Conservation (phyloP, 371 early-diverging fungal species). For the Coemansia sp. region DNA sequence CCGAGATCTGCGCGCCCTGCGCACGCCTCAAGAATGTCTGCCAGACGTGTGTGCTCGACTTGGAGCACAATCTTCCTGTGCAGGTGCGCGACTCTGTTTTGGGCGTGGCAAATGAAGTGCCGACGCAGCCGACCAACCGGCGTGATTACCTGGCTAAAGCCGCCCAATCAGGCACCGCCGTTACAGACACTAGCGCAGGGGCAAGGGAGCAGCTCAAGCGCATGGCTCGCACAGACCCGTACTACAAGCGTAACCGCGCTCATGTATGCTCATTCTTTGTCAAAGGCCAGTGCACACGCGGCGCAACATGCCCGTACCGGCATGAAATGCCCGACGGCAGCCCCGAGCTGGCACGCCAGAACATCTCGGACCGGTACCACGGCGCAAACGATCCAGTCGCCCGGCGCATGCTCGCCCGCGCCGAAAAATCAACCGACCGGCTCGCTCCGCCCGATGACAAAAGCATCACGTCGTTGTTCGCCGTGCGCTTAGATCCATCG, state of each 20-base stretch:
- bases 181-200: slow-evolving; percentile 65
- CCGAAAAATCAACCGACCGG: slow-evolving; percentile 41
- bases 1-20: slow-evolving; percentile 95
- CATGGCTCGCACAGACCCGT: slow-evolving; percentile 84
- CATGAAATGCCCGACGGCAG: slow-evolving; percentile 83
- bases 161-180: slow-evolving; percentile 55
- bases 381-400: slow-evolving; percentile 94
- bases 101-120: slow-evolving; percentile 70
- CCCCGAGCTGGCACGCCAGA: slow-evolving; percentile 80
- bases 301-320: slow-evolving; percentile 88
- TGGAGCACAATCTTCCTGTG: slow-evolving; percentile 90
- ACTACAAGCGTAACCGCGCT: slow-evolving; percentile 85
- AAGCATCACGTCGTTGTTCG: slow-evolving; percentile 75
- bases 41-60: slow-evolving; percentile 93
- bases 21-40: slow-evolving; percentile 97
- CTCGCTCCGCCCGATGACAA: slow-evolving; percentile 67
- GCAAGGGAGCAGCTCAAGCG: slow-evolving; percentile 73
- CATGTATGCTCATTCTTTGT: slow-evolving; percentile 95
- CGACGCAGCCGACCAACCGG: slow-evolving; percentile 81
- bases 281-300: slow-evolving; percentile 89
- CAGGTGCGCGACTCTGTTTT: slow-evolving; percentile 91
- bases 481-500: slow-evolving; percentile 54
- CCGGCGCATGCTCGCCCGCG: slow-evolving; percentile 69
- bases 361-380: slow-evolving; percentile 80
- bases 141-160: slow-evolving; percentile 84